Evolutionary conservation across 1,284 basidiomycete genomes (phyloP), one percentile per base, ranked within the genome.

Genomic region (Microbotryum lychnidis-dioicae): DNA sequence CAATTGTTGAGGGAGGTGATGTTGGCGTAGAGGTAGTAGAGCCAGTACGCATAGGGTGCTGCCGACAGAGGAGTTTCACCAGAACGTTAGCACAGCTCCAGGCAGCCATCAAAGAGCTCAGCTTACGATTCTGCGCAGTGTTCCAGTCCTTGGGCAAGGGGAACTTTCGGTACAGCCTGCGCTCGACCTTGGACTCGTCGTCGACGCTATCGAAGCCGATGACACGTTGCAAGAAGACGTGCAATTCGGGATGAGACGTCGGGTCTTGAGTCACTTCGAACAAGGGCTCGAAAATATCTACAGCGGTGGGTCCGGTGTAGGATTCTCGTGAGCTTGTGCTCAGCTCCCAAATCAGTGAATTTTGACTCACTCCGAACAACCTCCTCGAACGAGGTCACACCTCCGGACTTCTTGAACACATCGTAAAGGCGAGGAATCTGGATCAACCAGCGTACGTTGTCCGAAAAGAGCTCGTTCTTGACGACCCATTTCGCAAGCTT

Each of bases 21-120:
- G 74, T 97, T 98, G 21, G 92, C 91, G 73, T 87, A 98, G 85
- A 97, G 91, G 76, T 98, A 97, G 78, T 97, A 98, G 21, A 94
- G 79, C 91, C 90, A 91, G 55, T 69, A 69, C 10, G 62, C 56
- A 58, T 63, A 62, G 1, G 59, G 66, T n/a, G 65, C 53, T 62
- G 51, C 6, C 7, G 9, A 4, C 29, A 49, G 18, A 20, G 54
- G 23, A 2, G 37, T 42, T 2, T 14, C 16, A 42, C 37, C 16
- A 12, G 3, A 29, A 20, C n/a, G 37, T 65, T 47, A 67, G 56
- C 49, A 50, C 16, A 6, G 31, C 5, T 10, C 33, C 27, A 44
- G 33, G 44, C 50, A 23, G 48, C 60, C 21, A 56, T 55, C 91
- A 89, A 96, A 77, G 97, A 97, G 6, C 87, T 89, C 76, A 91